phyloP scores from a whole-genome alignment of 805 yeast species.

The Ogataea henricii region DNA sequence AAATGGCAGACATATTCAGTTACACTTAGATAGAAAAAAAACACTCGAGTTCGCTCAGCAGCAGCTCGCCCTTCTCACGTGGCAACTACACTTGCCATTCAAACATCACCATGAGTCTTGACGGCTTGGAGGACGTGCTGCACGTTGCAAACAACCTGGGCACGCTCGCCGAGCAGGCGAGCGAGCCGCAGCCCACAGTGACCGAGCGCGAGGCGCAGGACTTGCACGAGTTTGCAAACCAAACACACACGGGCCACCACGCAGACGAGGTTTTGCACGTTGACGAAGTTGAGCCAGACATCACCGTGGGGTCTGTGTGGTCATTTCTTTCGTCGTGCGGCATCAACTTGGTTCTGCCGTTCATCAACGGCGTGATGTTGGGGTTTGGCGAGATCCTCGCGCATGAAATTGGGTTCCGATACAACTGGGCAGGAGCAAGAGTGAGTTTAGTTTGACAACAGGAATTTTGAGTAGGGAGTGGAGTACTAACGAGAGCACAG shows the following conservation, averaged over 20 bases:
- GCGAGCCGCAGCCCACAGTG: slow-evolving; percentile 11
- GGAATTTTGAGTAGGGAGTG: not conserved
- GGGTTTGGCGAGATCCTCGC: slow-evolving; percentile 96
- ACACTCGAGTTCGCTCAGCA: too few relatives aligned
- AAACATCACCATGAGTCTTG: slow-evolving; percentile 9
- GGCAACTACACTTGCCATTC: too few relatives aligned
- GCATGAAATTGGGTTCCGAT: slow-evolving; percentile 83
- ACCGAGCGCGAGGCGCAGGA: slow-evolving; percentile 21
- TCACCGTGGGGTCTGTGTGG: slow-evolving; percentile 35
- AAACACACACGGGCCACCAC: not conserved
- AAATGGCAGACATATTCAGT: not conserved
- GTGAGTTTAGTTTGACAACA: slow-evolving; percentile 35
- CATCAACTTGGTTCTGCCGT: slow-evolving; percentile 80
- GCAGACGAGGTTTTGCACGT: not conserved
- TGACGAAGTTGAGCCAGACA: slow-evolving; percentile 11
- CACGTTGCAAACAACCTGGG: slow-evolving; percentile 18
- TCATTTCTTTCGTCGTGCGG: slow-evolving; percentile 51
- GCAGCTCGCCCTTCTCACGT: too few relatives aligned
- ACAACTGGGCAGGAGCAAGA: slow-evolving; percentile 73
- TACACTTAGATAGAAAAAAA: not conserved
- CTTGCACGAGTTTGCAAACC: slow-evolving; percentile 5
- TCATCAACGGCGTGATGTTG: slow-evolving; percentile 90
- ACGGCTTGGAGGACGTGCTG: slow-evolving; percentile 16
- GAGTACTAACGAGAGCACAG: slow-evolving; percentile 8
- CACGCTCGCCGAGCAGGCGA: slow-evolving; percentile 14